Evolutionary conservation across 139 green algal genomes (phyloP).

Genomic region (Tetradesmus obliquus): DNA sequence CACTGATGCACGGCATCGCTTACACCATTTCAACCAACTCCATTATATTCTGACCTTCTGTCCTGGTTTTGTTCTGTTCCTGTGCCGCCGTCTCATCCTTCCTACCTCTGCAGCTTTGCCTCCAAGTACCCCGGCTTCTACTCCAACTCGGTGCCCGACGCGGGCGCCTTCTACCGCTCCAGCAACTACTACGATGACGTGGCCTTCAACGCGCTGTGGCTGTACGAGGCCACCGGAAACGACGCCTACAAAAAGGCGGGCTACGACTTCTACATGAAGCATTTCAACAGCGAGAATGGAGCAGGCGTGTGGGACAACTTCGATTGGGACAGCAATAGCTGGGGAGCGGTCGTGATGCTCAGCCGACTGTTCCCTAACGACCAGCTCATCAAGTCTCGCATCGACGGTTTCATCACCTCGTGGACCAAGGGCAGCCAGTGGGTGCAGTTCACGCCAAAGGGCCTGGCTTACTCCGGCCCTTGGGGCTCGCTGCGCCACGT

Average conservation of each 20-base stretch:
- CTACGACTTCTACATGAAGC: slow-evolving; percentile 44
- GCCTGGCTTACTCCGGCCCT: slow-evolving; percentile 32
- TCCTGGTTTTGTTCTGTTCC: neutral
- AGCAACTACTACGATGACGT: slow-evolving; percentile 47
- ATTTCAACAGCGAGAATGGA: slow-evolving; percentile 36
- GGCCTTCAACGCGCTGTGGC: slow-evolving; percentile 28
- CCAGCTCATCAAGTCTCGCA: slow-evolving; percentile 27
- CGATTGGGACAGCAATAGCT: slow-evolving; percentile 45
- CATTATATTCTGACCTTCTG: too few relatives aligned
- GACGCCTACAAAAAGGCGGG: slow-evolving; percentile 29
- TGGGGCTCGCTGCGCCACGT: slow-evolving; percentile 44
- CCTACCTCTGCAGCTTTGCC: slow-evolving; percentile 36
- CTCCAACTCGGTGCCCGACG: slow-evolving; percentile 35
- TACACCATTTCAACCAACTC: too few relatives aligned
- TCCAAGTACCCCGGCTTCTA: slow-evolving; percentile 44
- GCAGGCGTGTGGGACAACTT: slow-evolving; percentile 36
- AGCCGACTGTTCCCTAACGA: slow-evolving; percentile 32
- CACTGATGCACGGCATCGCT: too few relatives aligned
- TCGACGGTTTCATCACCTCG: slow-evolving; percentile 24
- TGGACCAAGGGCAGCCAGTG: slow-evolving; percentile 41
- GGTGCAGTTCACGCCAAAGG: slow-evolving; percentile 48
- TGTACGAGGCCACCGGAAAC: slow-evolving; percentile 30
- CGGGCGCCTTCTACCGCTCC: slow-evolving; percentile 45
- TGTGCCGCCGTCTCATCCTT: neutral
- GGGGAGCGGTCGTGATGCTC: slow-evolving; percentile 34